phyloP scores from a whole-genome alignment of 2,329 filamentous ascomycete genomes.

The Cladophialophora exuberans region DNA sequence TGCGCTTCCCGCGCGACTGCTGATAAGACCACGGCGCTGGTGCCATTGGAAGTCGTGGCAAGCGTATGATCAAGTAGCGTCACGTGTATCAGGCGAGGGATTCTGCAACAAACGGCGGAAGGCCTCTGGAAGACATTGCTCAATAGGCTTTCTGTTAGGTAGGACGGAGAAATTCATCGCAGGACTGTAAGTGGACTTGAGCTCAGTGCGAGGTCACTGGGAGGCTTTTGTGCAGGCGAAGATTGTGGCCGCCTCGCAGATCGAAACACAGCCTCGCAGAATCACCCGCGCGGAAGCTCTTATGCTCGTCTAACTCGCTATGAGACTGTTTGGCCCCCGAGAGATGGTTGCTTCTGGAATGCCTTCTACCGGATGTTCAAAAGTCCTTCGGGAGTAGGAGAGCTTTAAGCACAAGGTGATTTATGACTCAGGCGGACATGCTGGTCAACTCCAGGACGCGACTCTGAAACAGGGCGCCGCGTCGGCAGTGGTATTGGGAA shows the following conservation, averaged over 20 bases:
- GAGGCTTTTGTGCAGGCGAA: too few relatives aligned
- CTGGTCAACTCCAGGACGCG: too few relatives aligned
- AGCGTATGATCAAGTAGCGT: background rate
- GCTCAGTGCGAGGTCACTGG: too few relatives aligned
- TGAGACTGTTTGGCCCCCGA: background rate
- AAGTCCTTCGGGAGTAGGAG: too few relatives aligned
- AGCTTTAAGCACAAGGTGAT: too few relatives aligned
- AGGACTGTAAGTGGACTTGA: too few relatives aligned
- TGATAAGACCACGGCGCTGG: background rate
- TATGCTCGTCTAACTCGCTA: background rate
- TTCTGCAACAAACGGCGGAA: background rate
- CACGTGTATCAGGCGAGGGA: background rate
- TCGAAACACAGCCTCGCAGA: background rate
- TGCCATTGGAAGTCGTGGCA: background rate
- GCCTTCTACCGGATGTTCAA: background rate
- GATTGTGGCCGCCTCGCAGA: background rate
- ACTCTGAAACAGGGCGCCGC: too few relatives aligned
- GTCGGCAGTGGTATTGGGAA: too few relatives aligned
- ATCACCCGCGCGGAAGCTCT: background rate
- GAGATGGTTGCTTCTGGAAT: background rate
- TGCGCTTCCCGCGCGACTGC: background rate
- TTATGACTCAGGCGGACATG: too few relatives aligned
- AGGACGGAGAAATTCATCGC: too few relatives aligned
- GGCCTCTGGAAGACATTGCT: too few relatives aligned
- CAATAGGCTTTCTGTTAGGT: too few relatives aligned